phyloP scores from a whole-genome alignment of 768 basidiomycete genomes.

The Cystofilobasidium macerans region DNA sequence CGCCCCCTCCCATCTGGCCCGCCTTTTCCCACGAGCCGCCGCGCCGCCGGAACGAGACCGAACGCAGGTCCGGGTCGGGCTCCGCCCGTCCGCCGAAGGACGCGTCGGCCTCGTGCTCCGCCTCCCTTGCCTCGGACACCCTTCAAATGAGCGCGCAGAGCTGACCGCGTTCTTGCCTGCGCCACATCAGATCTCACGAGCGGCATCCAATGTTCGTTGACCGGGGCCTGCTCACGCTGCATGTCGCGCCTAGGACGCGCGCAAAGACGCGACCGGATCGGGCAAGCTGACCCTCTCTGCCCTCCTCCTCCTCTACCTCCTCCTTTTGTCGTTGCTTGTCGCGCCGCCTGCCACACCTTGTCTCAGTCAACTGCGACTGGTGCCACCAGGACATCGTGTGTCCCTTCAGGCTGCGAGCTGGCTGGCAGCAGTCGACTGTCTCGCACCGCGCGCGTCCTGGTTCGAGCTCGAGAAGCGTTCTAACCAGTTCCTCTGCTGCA shows the following conservation, averaged over 20 bases:
- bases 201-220: constrained; percentile 14
- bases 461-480: neutral
- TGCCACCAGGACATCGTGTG: constrained; percentile 24
- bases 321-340: neutral
- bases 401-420: neutral
- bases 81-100: too few species aligned
- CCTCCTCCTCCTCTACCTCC: neutral
- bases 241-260: neutral
- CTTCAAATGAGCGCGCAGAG: too few species aligned
- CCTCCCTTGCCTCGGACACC: too few species aligned
- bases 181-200: neutral
- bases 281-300: neutral
- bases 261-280: neutral
- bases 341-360: neutral
- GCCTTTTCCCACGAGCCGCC: too few species aligned
- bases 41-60: too few species aligned
- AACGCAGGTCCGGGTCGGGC: too few species aligned
- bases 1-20: too few species aligned
- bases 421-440: neutral
- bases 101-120: too few species aligned
- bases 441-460: neutral
- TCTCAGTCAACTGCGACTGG: constrained; percentile 25
- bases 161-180: neutral
- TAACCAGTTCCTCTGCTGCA: neutral
- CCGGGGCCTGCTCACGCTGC: neutral